A percentile compares a stretch with the other conserved stretches of the same genome.
Conservation (phyloP, 2,329 filamentous ascomycete species). For the Ophiocordyceps polyrhachis-furcata region DNA sequence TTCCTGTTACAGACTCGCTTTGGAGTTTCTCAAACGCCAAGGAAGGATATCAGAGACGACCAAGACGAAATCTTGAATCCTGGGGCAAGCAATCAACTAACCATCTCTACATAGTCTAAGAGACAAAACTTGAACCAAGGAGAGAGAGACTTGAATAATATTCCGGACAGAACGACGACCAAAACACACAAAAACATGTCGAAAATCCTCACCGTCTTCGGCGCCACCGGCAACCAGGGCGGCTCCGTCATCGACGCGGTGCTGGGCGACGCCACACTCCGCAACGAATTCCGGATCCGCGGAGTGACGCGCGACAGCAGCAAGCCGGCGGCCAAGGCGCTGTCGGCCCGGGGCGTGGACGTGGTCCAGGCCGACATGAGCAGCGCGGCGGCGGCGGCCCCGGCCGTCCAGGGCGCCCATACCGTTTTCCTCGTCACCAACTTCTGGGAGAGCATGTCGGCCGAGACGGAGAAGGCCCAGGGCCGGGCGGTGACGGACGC, state of each 20-base stretch:
- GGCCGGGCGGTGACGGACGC: conserved; percentile 27
- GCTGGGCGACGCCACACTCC: conserved; percentile 25
- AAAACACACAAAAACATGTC: conserved; percentile 9
- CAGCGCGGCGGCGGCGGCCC: conserved; percentile 13
- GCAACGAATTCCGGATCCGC: conserved; percentile 23
- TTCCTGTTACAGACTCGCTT: too few species aligned
- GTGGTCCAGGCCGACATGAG: conserved; percentile 25
- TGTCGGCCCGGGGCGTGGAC: conserved; percentile 22
- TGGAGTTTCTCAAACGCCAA: too few species aligned
- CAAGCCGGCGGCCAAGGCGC: conserved; percentile 19
- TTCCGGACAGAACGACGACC: not conserved
- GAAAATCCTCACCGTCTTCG: conserved; percentile 24
- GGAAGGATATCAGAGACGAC: too few species aligned
- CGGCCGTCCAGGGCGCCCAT: conserved; percentile 22
- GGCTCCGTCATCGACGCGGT: conserved; percentile 25
- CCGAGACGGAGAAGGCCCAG: conserved; percentile 20
- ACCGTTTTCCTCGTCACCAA: conserved; percentile 24
- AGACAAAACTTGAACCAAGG: too few species aligned
- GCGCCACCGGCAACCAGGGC: conserved; percentile 30
- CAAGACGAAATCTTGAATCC: too few species aligned
- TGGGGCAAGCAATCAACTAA: too few species aligned
- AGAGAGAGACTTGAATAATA: too few species aligned
- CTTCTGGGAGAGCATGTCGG: conserved; percentile 15
- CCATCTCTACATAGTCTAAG: too few species aligned
- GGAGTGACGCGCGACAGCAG: conserved; percentile 26